Evolutionary conservation across 2,329 filamentous ascomycete genomes (phyloP).

Genomic region (Leptographium radiaticola): DNA sequence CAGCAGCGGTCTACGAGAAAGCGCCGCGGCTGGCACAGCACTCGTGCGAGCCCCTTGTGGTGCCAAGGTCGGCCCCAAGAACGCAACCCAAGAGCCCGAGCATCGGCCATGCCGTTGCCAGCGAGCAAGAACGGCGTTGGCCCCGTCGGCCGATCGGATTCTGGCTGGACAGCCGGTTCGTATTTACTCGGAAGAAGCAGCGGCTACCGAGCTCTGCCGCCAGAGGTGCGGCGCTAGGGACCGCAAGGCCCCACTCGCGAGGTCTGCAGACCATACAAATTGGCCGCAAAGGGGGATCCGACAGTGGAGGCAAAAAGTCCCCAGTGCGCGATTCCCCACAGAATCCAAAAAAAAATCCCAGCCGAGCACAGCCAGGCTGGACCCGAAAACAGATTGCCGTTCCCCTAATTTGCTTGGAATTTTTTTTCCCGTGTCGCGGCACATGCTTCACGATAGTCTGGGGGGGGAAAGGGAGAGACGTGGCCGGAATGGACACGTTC

Average conservation of each 20-base stretch:
- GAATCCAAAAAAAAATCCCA: background rate
- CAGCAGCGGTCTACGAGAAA: background rate
- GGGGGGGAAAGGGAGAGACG: too few species aligned
- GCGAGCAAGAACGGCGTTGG: background rate
- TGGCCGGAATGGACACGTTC: too few species aligned
- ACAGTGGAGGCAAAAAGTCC: background rate
- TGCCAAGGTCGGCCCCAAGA: background rate
- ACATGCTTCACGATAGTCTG: background rate
- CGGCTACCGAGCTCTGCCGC: slow-evolving; percentile 9
- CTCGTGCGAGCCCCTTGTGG: background rate
- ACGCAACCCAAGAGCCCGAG: background rate
- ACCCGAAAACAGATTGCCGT: background rate
- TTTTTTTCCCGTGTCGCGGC: too few species aligned
- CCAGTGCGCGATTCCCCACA: background rate
- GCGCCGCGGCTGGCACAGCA: too few species aligned
- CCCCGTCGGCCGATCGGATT: slow-evolving; percentile 11
- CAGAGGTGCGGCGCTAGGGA: background rate
- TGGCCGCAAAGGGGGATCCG: slow-evolving; percentile 1
- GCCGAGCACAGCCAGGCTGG: background rate
- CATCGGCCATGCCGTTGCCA: background rate
- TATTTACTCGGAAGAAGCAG: slow-evolving; percentile 12
- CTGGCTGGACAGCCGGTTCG: slow-evolving; percentile 6
- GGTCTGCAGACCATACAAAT: slow-evolving; percentile 12
- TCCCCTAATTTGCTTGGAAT: background rate
- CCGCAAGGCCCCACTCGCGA: background rate